Percentiles rank a stretch among this genome's conserved stretches.
Evolutionary conservation across 495 filamentous ascomycete species (phyloP).

Genomic region (Lichina pygmaea): DNA sequence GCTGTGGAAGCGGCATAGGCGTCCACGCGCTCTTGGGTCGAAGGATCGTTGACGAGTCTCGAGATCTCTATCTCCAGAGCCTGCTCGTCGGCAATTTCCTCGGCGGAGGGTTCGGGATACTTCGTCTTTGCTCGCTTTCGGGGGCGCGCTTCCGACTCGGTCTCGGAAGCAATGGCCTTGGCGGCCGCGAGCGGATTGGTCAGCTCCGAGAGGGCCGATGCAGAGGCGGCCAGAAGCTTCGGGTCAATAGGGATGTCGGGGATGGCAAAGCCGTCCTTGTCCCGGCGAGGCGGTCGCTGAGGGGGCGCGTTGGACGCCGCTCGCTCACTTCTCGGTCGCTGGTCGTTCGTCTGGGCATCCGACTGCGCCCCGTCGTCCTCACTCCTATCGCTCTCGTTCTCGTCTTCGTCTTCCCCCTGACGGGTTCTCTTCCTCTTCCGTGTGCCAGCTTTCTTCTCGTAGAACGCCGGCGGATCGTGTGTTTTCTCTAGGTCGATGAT

Average conservation of each 20-base stretch:
- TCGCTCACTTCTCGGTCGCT: constrained; percentile 1
- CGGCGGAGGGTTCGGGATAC: background rate
- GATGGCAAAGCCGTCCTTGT: constrained; percentile 27
- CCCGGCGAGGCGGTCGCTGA: constrained; percentile 11
- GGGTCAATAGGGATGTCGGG: constrained; percentile 18
- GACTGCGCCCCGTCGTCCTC: constrained; percentile 1
- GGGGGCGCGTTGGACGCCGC: constrained; percentile 1
- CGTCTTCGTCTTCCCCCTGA: constrained; percentile 8
- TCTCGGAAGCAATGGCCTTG: background rate
- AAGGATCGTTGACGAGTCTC: constrained; percentile 19
- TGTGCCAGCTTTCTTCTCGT: constrained; percentile 25
- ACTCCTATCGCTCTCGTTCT: constrained; percentile 6
- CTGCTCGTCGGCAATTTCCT: constrained; percentile 15
- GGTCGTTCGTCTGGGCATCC: constrained; percentile 5
- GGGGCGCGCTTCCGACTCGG: background rate
- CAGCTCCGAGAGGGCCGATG: constrained; percentile 3
- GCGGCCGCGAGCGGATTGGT: background rate
- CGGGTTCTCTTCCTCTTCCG: constrained; percentile 20
- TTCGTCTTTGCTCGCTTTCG: background rate
- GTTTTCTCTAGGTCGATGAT: constrained; percentile 30
- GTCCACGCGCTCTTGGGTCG: constrained; percentile 17
- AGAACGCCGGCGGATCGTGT: constrained; percentile 64
- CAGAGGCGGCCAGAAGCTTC: constrained; percentile 5
- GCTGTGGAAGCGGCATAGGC: constrained; percentile 14
- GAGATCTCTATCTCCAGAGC: constrained; percentile 22